phyloP scores from a whole-genome alignment of 768 basidiomycete species.

The Macrolepiota albuminosa region DNA sequence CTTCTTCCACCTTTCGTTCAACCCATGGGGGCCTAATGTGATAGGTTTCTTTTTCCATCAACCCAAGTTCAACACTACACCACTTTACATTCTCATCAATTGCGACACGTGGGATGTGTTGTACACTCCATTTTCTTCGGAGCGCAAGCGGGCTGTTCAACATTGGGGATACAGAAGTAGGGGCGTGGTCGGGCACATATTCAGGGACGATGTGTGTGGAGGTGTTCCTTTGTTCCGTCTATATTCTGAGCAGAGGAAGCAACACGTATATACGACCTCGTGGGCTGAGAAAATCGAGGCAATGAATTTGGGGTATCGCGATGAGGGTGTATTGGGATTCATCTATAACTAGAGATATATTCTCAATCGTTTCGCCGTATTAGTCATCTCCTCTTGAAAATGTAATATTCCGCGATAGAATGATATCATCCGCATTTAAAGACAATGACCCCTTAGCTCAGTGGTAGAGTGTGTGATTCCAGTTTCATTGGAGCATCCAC shows the following conservation, averaged over 20 bases:
- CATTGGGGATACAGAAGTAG: constrained; percentile 3
- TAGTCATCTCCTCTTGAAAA: too few species aligned
- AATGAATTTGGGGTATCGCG: background rate
- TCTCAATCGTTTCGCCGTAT: background rate
- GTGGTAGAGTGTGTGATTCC: constrained; percentile 19
- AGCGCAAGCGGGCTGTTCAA: background rate
- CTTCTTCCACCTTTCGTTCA: background rate
- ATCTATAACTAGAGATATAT: background rate
- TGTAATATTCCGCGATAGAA: too few species aligned
- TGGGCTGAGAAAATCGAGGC: background rate
- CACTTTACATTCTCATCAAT: constrained; percentile 2
- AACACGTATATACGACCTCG: constrained; percentile 5
- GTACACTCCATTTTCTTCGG: constrained; percentile 1
- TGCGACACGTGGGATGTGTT: constrained; percentile 5
- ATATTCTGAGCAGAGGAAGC: constrained; percentile 2
- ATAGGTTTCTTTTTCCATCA: constrained; percentile 2
- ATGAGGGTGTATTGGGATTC: background rate
- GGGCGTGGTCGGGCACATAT: constrained; percentile 1
- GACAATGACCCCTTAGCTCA: constrained; percentile 20
- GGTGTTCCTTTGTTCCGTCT: constrained; percentile 7
- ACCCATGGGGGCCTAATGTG: background rate
- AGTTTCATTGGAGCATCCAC: constrained; percentile 24
- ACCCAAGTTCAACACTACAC: background rate
- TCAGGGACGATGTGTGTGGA: background rate
- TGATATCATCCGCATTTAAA: too few species aligned